Evolutionary conservation across 2,329 filamentous ascomycete genomes (phyloP).

Genomic region (Ambrosiella beaveri): DNA sequence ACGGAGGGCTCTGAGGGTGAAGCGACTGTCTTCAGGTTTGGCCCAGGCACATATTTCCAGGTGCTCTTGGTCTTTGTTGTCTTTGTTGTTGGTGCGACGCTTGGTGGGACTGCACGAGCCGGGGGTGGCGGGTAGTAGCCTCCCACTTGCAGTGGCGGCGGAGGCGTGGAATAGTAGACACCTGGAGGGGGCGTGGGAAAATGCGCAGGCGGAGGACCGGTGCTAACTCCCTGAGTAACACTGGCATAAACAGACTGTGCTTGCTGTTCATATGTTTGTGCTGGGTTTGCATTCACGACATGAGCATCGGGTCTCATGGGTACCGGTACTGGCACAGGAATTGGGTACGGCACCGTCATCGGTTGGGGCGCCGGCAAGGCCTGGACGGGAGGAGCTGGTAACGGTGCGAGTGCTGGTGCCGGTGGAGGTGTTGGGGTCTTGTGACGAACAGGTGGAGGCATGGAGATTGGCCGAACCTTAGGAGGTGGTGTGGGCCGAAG

Average conservation of each 20-base stretch:
- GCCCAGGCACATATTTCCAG: not conserved
- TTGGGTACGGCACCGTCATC: slow-evolving; percentile 7
- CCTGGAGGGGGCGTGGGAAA: not conserved
- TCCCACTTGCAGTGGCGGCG: too few relatives aligned
- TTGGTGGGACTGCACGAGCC: not conserved
- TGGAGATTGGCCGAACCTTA: not conserved
- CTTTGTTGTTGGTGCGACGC: not conserved
- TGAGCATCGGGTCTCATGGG: slow-evolving; percentile 8
- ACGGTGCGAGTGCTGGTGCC: not conserved
- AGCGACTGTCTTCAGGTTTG: not conserved
- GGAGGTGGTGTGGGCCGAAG: slow-evolving; percentile 1
- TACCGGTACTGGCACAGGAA: slow-evolving; percentile 6
- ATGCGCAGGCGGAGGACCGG: not conserved
- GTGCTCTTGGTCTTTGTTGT: not conserved
- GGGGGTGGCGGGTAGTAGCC: not conserved
- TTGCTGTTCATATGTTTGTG: slow-evolving; percentile 1
- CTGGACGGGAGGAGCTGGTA: not conserved
- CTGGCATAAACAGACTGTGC: slow-evolving; percentile 1
- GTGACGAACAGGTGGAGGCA: slow-evolving; percentile 2
- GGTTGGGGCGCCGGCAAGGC: not conserved
- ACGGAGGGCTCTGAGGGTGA: not conserved
- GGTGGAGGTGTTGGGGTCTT: slow-evolving; percentile 3
- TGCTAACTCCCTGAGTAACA: not conserved
- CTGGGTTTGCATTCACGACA: slow-evolving; percentile 6
- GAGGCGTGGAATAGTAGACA: not conserved